phyloP scores from a whole-genome alignment of 2,329 filamentous ascomycete genomes.

The Aspergillus sclerotialis region DNA sequence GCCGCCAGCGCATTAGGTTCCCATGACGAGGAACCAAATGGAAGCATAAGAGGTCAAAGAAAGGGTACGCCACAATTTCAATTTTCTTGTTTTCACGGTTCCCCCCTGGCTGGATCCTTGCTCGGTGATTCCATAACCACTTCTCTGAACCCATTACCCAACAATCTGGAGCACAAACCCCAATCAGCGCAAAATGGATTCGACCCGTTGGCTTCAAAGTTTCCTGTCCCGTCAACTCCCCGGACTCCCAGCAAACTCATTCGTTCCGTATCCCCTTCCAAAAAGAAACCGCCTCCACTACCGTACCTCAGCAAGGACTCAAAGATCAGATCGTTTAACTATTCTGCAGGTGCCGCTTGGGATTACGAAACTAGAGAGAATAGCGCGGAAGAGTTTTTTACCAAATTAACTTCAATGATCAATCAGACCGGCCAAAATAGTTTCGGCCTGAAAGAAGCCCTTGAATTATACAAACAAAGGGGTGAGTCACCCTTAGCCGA shows the following conservation, averaged over 20 bases:
- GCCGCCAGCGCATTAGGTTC: slow-evolving; percentile 38
- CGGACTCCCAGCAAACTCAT: slow-evolving; percentile 21
- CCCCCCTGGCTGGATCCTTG: slow-evolving; percentile 6
- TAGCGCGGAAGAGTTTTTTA: slow-evolving; percentile 68
- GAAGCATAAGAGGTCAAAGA: slow-evolving; percentile 37
- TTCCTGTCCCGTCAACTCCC: slow-evolving; percentile 22
- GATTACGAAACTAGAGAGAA: slow-evolving; percentile 72
- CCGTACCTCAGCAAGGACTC: slow-evolving; percentile 65
- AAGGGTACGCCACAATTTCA: slow-evolving; percentile 45
- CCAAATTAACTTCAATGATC: slow-evolving; percentile 65
- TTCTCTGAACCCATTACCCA: slow-evolving; percentile 5
- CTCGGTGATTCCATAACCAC: slow-evolving; percentile 6
- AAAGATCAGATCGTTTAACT: slow-evolving; percentile 57
- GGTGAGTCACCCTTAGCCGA: slow-evolving; percentile 46
- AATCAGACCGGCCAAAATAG: slow-evolving; percentile 61
- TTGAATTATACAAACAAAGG: slow-evolving; percentile 67
- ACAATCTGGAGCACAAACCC: slow-evolving; percentile 4
- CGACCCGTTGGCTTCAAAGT: slow-evolving; percentile 10
- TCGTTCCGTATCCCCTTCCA: slow-evolving; percentile 28
- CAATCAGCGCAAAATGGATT: slow-evolving; percentile 7
- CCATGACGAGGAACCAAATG: slow-evolving; percentile 31
- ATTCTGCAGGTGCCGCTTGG: slow-evolving; percentile 42
- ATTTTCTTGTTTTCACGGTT: slow-evolving; percentile 21
- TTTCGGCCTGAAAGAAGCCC: slow-evolving; percentile 63
- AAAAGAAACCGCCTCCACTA: slow-evolving; percentile 29